Base-by-base conservation (phyloP, 73 alveolate species). In the Paramecium bursaria region DNA sequence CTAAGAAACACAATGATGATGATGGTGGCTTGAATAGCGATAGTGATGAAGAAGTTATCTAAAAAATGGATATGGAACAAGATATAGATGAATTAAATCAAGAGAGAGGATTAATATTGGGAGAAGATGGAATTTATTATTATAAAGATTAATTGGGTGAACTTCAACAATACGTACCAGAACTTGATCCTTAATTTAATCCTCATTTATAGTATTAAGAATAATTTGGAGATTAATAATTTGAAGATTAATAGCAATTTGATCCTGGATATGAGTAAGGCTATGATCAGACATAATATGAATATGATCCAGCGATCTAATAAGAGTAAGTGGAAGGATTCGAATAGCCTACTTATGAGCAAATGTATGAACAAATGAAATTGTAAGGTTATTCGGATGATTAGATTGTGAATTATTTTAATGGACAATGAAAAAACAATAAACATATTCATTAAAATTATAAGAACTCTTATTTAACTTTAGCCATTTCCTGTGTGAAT, bases 21-120 rank as follows among this genome's bases (percentile, higher is more conserved):
- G 44, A 17, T 0, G 82, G 23, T 13, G 75, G 82, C n/a, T 44
- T 67, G 33, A 67, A 67, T 67, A 67, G 82, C 44, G 82, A 67
- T 67, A 39, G 60, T 21, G 82, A 67, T 67, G 82, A 67, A 7
- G 39, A n/a, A 42, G 14, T 67, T 13, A 47, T 67, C 6, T 53
- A 67, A 25, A 10, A 67, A 19, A 67, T 67, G 82, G 82, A 67
- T 42, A 39, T 21, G 33, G 53, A 67, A 35, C 60, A 31, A 35
- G 82, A 67, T 39, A 39, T 25, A 19, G 35, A 67, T 39, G 82
- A 67, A 35, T 67, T 67, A 11, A 3, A 67, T 11, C 3, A 67
- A 35, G 57, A 31, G 15, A 48, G 61, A 39, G 11, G 5, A 11
- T 39, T 39, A 39, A 39, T 11, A 39, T 7, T 39, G 11, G 11